These are phyloP conservation scores for Suillus fuscotomentosus DNA, from an alignment of 768 basidiomycete genomes.

Conservation along the genomic window DNA sequence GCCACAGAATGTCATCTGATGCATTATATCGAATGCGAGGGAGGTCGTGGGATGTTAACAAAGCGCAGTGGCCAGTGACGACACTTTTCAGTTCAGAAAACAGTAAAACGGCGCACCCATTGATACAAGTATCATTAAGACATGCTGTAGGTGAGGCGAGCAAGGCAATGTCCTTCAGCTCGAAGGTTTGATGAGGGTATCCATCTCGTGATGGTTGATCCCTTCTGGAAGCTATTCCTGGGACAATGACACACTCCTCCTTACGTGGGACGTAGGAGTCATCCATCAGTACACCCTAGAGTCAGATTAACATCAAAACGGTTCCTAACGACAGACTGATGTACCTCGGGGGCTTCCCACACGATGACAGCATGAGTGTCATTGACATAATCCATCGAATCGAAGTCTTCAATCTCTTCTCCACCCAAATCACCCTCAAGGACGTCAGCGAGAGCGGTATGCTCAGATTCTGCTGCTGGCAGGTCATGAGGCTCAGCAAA, in stretches of 20 bases:
- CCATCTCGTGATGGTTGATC: background rate
- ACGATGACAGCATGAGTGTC: background rate
- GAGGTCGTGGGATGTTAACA: constrained; percentile 14
- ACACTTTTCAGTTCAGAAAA: background rate
- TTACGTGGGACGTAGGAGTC: background rate
- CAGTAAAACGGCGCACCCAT: constrained; percentile 8
- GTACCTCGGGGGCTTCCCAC: constrained; percentile 3
- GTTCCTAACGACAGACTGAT: background rate
- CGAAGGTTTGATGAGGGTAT: constrained; percentile 6
- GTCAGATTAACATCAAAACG: background rate
- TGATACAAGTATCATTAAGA: constrained; percentile 12
- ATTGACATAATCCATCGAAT: background rate
- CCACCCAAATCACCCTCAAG: constrained; percentile 4
- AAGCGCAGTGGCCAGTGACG: background rate
- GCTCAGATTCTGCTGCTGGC: background rate
- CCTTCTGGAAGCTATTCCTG: background rate
- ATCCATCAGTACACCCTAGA: background rate
- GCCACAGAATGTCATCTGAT: constrained; percentile 22
- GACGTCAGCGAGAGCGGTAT: constrained; percentile 6
- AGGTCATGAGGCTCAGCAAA: background rate
- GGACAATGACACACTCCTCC: background rate
- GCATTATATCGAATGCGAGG: background rate
- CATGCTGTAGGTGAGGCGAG: constrained; percentile 2
- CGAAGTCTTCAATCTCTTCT: background rate
- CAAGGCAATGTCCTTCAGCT: constrained; percentile 1